A percentile compares a stretch with the other conserved stretches of the same genome.
Evolutionary conservation across 2,329 filamentous ascomycete species (phyloP).

Genomic region (Verticillium tricorpus): DNA sequence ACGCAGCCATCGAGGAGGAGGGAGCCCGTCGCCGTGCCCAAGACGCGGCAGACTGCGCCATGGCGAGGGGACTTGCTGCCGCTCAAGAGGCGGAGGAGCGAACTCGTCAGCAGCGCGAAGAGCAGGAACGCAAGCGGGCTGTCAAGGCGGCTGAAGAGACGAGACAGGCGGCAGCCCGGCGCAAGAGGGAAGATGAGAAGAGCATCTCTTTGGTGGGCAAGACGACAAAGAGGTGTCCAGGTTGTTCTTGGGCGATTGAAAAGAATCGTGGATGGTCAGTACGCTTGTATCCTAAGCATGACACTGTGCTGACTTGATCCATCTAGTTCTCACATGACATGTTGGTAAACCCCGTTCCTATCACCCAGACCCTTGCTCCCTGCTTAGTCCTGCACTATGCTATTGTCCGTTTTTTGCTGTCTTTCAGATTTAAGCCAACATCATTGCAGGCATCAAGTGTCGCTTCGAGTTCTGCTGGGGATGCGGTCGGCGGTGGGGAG

Average conservation of each 20-base stretch:
- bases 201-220: constrained; percentile 20
- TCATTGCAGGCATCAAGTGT: constrained; percentile 14
- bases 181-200: constrained; percentile 28
- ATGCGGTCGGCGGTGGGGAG: constrained; percentile 15
- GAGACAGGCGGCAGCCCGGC: constrained; percentile 19
- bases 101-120: constrained; percentile 17
- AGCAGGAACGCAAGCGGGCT: constrained; percentile 16
- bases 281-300: not conserved
- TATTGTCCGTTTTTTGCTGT: not conserved
- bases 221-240: constrained; percentile 33
- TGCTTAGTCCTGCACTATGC: not conserved
- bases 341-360: constrained; percentile 23
- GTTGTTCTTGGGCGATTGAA: constrained; percentile 31
- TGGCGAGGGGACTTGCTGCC: constrained; percentile 25
- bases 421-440: constrained; percentile 8
- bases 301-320: constrained; percentile 14
- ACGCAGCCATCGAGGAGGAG: constrained; percentile 31
- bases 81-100: constrained; percentile 22
- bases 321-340: constrained; percentile 34
- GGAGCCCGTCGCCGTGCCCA: constrained; percentile 36
- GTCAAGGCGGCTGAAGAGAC: constrained; percentile 21
- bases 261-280: constrained; percentile 38
- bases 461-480: constrained; percentile 29
- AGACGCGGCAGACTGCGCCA: constrained; percentile 36
- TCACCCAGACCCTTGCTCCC: not conserved